Evolutionary conservation across 2,329 filamentous ascomycete genomes (phyloP), one percentile per base, ranked within the genome.

Genomic region (Botrytis squamosa): DNA sequence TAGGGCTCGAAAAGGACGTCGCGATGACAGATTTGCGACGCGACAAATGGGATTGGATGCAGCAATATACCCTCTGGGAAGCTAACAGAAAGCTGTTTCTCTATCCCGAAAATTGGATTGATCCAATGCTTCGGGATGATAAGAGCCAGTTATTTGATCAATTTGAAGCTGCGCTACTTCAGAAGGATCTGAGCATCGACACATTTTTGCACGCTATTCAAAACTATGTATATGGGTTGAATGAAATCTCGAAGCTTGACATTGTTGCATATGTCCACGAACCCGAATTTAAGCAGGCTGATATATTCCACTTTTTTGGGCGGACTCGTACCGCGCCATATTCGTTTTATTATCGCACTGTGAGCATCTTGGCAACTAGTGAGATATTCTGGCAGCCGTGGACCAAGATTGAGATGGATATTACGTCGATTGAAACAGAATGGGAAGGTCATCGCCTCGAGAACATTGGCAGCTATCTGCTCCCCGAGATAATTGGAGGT

Each of bases 81-180:
- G 82, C 80, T 4, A 80, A 80, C 69, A 75, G 79, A 0, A 79
- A 82, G 71, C 73, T 82, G 7, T 82, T 80, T 65, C 67, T 82
- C 6, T 81, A 79, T 52, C 82, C 81, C 0, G 82, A 83, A 75
- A 82, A 82, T 70, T 83, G 76, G 76, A 60, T 82, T 25, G 78
- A 80, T 1, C 78, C 81, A 0, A 70, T 72, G 1, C 75, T 83
- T 14, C 77, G 82, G 16, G 81, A 83, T 75, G 77, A 83, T 75
- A 83, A 83, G 70, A 78, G 73, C 12, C 33, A 70, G 8, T 20
- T 78, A 14, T 82, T 78, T 72, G 42, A 66, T 20, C 74, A 74
- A 14, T 69, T 82, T 3, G 81, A 81, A 70, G 63, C 40, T 14
- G 29, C 63, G 8, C 33, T 65, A 9, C 9, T 36, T 18, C 63